Percentiles rank a stretch among this genome's conserved stretches.
Evolutionary conservation across 176 grass and related monocot species (phyloP).

Genomic region (Saccharum spontaneum): DNA sequence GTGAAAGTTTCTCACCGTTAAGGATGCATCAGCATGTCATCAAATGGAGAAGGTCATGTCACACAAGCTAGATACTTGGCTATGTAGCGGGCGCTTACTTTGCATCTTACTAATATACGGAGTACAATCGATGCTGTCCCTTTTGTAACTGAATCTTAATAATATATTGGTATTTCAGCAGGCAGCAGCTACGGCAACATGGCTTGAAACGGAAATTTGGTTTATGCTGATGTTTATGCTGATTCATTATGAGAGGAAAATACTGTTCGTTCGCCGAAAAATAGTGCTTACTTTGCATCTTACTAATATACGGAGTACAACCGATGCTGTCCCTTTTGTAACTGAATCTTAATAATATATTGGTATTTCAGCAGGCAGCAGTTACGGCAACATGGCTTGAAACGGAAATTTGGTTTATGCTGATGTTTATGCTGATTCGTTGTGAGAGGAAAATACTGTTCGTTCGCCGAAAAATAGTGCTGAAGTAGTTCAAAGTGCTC

Average conservation of each 20-base stretch:
- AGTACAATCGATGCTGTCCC: not conserved
- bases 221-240: no score
- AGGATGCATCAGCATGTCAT: slow-evolving; percentile 8
- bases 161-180: not conserved
- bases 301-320: not conserved
- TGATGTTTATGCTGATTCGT: no score
- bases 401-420: not conserved
- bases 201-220: slow-evolving; percentile 1
- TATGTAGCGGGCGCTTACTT: slow-evolving; percentile 19
- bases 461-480: not conserved
- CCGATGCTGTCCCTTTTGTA: not conserved
- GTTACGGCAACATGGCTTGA: not conserved
- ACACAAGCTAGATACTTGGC: not conserved
- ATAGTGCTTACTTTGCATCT: slow-evolving; percentile 54
- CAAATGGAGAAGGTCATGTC: not conserved
- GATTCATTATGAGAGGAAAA: no score
- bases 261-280: no score
- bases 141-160: slow-evolving; percentile 19
- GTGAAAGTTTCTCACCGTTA: not conserved
- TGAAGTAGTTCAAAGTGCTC: no score
- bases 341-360: slow-evolving; percentile 14
- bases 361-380: not conserved
- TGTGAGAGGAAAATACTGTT: no score
- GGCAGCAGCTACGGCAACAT: not conserved
- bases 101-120: slow-evolving; percentile 20